Evolutionary conservation across 441 rosid species (phyloP), one percentile per base, ranked within the genome.

Genomic region (Gossypium schwendimanii): DNA sequence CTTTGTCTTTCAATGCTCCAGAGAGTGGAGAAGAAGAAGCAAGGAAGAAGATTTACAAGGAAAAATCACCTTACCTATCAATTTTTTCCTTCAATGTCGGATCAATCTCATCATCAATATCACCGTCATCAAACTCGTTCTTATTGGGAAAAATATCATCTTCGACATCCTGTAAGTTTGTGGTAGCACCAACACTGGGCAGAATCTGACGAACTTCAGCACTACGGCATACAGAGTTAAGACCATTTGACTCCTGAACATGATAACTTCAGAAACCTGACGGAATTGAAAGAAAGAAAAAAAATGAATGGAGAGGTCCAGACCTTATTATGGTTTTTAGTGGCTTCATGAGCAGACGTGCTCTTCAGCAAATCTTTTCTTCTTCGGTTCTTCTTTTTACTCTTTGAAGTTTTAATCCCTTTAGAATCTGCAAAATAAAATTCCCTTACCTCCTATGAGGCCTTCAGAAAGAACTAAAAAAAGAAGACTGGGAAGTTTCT

Each of bases 91-190:
- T 88, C 77, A 90, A 71, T 77, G 87, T 94, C 47, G 97, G 98
- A 81, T 93, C 98, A 76, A 93, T 82, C 79, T 89, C 98, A 71
- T 93, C 97, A 79, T 91, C 96, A 23, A 88, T 74, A 73, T 86
- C 89, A 72, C 76, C 86, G 76, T 93, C 92, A 68, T 88, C 95
- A 84, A 81, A 81, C 69, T 87, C 95, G 68, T 75, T 72, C 80
- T 84, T 87, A 8, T 77, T 69, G 18, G 87, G 67, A 73, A 87
- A 82, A 26, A 79, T 74, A 39, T 76, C 89, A 80, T 80, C 87
- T 66, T 81, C 85, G 60, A 62, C 68, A 79, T 73, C 76, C 64
- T 44, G 83, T 47, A 75, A 33, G 81, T 79, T 83, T 39, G 85
- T 75, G 47, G 81, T 73, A 73, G 76, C 81, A 70, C 84, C 80